Base-by-base conservation (phyloP, 129 eudicot species). In the Daucus carota region DNA sequence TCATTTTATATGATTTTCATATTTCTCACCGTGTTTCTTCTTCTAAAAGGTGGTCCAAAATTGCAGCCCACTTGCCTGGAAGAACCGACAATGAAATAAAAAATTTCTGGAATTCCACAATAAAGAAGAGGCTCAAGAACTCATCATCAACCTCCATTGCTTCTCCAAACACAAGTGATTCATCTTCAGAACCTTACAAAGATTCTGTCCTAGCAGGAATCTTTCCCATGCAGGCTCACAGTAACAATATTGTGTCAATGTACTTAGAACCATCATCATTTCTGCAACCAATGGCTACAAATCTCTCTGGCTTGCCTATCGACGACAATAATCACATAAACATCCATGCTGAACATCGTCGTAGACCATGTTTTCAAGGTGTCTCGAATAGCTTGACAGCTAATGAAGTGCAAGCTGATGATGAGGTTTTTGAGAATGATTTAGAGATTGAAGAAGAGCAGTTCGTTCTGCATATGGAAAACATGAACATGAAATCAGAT, bases 21-120 rank as follows among this genome's bases (percentile, higher is more conserved):
- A n/a, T n/a, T n/a, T n/a, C n/a, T n/a, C n/a, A n/a, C n/a, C n/a
- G n/a, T n/a, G n/a, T 6, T 33, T 38, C 45, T 9, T 45, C 43
- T 33, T 32, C 1, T n/a, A n/a, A n/a, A 74, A 92, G 97, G 88
- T 92, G 97, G 97, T 92, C 97, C 52, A 92, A 87, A 80, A 92
- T 92, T 36, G 97, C 97, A 28, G 86, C 96, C 38, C 90, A 92
- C 66, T 78, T 92, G 82, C 97, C 97, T 0, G 96, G 97, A 8
- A 87, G 97, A 5, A 92, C 97, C 0, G 97, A 92, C 71, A 92
- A 92, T 17, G 97, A 92, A 70, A 89, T 92, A 44, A 92, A 92
- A 73, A 92, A 92, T 33, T 89, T 86, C 32, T 92, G 97, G 97
- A 92, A 92, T 65, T 92, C 96, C 1, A 87, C 93, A 8, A 79